Base-by-base conservation (phyloP, 805 yeast species). In the Starmerella tilneyi region DNA sequence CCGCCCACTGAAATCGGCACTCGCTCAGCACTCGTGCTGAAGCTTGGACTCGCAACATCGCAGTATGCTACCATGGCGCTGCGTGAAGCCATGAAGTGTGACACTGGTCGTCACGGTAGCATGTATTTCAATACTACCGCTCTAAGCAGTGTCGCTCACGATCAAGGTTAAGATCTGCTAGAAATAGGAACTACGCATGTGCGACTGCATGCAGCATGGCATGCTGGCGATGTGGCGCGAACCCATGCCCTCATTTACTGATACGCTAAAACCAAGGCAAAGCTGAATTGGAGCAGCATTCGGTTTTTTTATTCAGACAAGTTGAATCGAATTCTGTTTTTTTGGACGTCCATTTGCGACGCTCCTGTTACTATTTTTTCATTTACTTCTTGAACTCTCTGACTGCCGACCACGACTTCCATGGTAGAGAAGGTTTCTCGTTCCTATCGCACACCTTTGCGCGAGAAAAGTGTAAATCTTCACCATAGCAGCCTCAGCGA, bases 31-130 rank as follows among this genome's bases (percentile, higher is more conserved):
- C 76, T 88, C 12, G 71, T 92, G 5, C 61, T 94, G 47, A 78
- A 74, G 54, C 70, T 92, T 71, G 81, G 78, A 57, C 69, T 92
- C 47, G 89, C 86, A 4, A 78, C 83, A 3, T 81, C 96, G 28
- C 79, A 94, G 6, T 92, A 92, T 62, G 99, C 99, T 1, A 92
- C 99, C 0, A 94, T 92, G 98, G 94, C 95, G 1, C 65, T 92
- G 41, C 75, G 98, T 59, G 97, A 92, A 62, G 75, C 84, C 41
- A 78, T 88, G 83, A 81, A 78, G 60, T 41, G 41, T 16, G 60
- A 56, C 6, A 56, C 59, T 5, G 43, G 53, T 30, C 47, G 60
- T 2, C 50, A 55, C 26, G 60, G 60, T 5, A 49, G 45, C 13
- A 45, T 56, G 13, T 56, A 46, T 26, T 54, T 46, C 36, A 38